Percentiles rank a stretch among this genome's conserved stretches.
These are phyloP conservation scores for Dryas octopetala DNA, from an alignment of 306 rosid species.

Conservation along the genomic window DNA sequence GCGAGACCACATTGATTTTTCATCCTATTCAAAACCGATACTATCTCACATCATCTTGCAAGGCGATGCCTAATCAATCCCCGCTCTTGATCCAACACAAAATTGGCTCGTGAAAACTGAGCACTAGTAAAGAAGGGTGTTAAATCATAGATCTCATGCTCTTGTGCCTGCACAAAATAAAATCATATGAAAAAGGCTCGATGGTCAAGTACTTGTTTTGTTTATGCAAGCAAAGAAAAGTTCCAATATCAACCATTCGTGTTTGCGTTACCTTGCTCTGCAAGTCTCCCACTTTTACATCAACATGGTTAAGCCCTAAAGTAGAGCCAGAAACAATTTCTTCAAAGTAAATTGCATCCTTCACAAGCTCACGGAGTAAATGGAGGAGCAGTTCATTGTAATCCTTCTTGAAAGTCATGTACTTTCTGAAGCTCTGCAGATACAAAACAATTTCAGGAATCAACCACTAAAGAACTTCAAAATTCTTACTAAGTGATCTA, in stretches of 20 bases:
- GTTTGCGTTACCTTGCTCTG: conserved; percentile 50
- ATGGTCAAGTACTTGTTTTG: neutral
- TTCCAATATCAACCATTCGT: neutral
- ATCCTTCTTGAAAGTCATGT: conserved; percentile 95
- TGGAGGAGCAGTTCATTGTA: conserved; percentile 64
- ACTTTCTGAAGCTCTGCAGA: conserved; percentile 84
- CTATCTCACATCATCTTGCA: conserved; percentile 33
- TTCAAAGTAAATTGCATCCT: conserved; percentile 76
- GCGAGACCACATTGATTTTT: too few relatives aligned
- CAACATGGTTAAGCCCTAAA: conserved; percentile 55
- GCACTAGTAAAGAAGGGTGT: conserved; percentile 77
- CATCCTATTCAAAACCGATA: neutral
- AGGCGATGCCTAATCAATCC: conserved; percentile 70
- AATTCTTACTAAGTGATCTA: neutral
- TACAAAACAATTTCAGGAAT: neutral
- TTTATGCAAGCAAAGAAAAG: neutral
- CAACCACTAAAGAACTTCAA: neutral
- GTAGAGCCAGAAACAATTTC: conserved; percentile 70
- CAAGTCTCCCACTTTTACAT: conserved; percentile 76
- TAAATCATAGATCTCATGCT: conserved; percentile 81
- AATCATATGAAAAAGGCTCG: conserved; percentile 16
- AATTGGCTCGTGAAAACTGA: conserved; percentile 61
- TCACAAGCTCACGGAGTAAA: conserved; percentile 82
- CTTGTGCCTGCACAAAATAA: conserved; percentile 71
- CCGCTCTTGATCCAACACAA: conserved; percentile 58